A percentile compares a stretch with the other conserved stretches of the same genome.
These are phyloP conservation scores for Carex myosuroides DNA, from an alignment of 176 grass and related monocot genomes.

Conservation along the genomic window DNA sequence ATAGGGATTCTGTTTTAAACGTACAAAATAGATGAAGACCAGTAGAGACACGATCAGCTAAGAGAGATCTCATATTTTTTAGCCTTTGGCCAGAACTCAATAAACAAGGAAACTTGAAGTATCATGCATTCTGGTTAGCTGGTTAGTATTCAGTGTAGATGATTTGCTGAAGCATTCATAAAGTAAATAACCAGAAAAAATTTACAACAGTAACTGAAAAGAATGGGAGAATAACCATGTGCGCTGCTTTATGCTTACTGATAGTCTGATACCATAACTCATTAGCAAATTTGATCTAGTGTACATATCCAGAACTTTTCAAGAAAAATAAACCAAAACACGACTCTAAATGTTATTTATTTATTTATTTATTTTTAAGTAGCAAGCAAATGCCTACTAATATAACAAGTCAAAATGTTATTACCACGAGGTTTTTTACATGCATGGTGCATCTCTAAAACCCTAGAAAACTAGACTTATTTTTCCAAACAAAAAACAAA, in stretches of 20 bases:
- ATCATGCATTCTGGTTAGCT: neutral
- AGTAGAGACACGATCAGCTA: neutral
- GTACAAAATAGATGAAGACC: neutral
- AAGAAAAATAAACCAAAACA: constrained; percentile 13
- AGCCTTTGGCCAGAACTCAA: neutral
- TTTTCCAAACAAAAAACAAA: neutral
- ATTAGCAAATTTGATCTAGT: neutral
- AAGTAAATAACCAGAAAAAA: neutral
- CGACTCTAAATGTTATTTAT: neutral
- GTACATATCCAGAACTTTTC: constrained; percentile 20
- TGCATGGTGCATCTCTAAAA: neutral
- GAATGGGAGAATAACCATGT: neutral
- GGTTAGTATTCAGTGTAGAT: neutral
- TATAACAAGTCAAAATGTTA: neutral
- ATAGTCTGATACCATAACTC: neutral
- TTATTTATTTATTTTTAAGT: too few species aligned
- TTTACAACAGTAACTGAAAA: neutral
- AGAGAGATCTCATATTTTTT: neutral
- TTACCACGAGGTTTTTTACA: neutral
- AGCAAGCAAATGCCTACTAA: too few species aligned
- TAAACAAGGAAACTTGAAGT: neutral
- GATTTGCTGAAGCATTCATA: neutral
- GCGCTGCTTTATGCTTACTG: neutral
- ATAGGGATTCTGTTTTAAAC: constrained; percentile 19
- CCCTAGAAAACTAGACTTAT: constrained; percentile 15